Percentiles rank a stretch among this genome's conserved stretches.
These are phyloP conservation scores for Globisporangium alternatum DNA, from an alignment of 352 stramenopile species.

Conservation along the genomic window DNA sequence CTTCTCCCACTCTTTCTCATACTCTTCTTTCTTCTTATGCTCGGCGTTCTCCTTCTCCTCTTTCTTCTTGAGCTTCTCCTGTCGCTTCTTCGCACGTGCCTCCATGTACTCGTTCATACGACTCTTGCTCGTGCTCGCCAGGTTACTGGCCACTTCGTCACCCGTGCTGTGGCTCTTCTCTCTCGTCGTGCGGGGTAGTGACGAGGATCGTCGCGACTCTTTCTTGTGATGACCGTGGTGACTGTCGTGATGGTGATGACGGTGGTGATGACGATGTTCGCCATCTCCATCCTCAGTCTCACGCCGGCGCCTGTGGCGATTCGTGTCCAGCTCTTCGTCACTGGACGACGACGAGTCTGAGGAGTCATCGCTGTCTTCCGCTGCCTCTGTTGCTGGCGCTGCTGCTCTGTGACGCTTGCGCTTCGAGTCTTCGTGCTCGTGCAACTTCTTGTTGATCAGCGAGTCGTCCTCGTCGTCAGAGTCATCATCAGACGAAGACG, in stretches of 20 bases:
- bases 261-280: background rate
- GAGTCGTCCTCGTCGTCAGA: slow-evolving; percentile 18
- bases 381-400: background rate
- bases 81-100: slow-evolving; percentile 65
- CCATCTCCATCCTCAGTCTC: slow-evolving; percentile 17
- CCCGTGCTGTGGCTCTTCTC: slow-evolving; percentile 44
- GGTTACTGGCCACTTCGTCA: slow-evolving; percentile 12
- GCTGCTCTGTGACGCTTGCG: slow-evolving; percentile 11
- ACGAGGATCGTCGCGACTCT: slow-evolving; percentile 29
- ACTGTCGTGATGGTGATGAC: slow-evolving; percentile 25
- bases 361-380: slow-evolving; percentile 12
- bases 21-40: slow-evolving; percentile 78
- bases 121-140: slow-evolving; percentile 43
- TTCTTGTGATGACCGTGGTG: slow-evolving; percentile 18
- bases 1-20: slow-evolving; percentile 88
- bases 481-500: slow-evolving; percentile 25
- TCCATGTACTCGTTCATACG: slow-evolving; percentile 91
- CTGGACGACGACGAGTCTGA: slow-evolving; percentile 14
- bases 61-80: slow-evolving; percentile 76
- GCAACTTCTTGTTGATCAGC: slow-evolving; percentile 18
- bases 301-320: slow-evolving; percentile 21
- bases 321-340: slow-evolving; percentile 12
- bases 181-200: slow-evolving; percentile 27
- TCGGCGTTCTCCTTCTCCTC: slow-evolving; percentile 70
- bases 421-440: slow-evolving; percentile 18